Conservation (phyloP, 768 basidiomycete genomes). For the Sarcomyxa edulis region DNA sequence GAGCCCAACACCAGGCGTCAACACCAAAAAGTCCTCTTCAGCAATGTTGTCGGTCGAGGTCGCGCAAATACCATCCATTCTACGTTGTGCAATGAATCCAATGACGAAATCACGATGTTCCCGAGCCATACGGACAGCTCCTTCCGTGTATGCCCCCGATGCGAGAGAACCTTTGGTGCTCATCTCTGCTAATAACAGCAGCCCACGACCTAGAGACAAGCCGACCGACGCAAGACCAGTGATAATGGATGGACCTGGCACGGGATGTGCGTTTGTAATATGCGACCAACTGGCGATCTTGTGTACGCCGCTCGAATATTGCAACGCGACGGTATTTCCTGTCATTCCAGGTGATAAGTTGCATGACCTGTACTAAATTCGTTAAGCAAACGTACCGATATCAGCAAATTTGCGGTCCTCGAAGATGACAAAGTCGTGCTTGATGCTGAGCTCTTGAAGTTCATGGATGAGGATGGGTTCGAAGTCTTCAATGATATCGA, state of each 20-base stretch:
- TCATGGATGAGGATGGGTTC: slow-evolving; percentile 62
- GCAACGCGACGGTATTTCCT: slow-evolving; percentile 96
- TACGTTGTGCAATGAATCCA: slow-evolving; percentile 89
- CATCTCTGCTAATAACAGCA: slow-evolving; percentile 95
- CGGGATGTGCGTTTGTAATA: slow-evolving; percentile 93
- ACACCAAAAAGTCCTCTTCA: slow-evolving; percentile 80
- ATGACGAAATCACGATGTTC: slow-evolving; percentile 82
- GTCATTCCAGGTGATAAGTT: slow-evolving; percentile 6
- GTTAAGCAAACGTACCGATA: slow-evolving; percentile 59
- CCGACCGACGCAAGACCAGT: slow-evolving; percentile 88
- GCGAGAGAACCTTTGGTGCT: slow-evolving; percentile 86
- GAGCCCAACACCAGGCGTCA: slow-evolving; percentile 91
- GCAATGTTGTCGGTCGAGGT: slow-evolving; percentile 21
- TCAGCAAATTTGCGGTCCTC: slow-evolving; percentile 99
- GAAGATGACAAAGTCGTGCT: slow-evolving; percentile 93
- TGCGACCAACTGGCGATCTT: slow-evolving; percentile 95
- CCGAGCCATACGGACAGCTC: slow-evolving; percentile 85
- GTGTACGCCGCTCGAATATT: slow-evolving; percentile 91
- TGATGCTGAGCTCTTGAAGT: slow-evolving; percentile 63
- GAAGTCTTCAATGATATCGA: slow-evolving; percentile 95
- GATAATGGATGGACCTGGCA: slow-evolving; percentile 94
- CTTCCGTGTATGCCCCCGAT: slow-evolving; percentile 74
- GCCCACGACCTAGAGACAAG: slow-evolving; percentile 74
- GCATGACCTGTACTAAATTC: background rate
- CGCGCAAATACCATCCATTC: slow-evolving; percentile 68